phyloP scores from a whole-genome alignment of 2,329 filamentous ascomycete genomes.

The Colletotrichum endophyticum region DNA sequence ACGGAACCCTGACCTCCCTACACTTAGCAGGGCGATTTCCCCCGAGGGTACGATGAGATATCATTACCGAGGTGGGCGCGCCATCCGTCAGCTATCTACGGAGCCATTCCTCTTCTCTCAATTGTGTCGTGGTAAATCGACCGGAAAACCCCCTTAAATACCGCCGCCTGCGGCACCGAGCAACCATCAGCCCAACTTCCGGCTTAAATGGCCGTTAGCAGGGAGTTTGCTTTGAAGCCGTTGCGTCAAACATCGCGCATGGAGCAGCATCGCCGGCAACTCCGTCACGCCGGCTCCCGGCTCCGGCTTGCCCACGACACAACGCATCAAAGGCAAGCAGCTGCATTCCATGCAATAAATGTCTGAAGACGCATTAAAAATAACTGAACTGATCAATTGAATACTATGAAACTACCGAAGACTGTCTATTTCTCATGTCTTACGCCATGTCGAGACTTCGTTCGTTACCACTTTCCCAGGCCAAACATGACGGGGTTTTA shows the following conservation, averaged over 20 bases:
- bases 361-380: rapidly evolving
- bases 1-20: neutral
- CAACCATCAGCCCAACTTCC: neutral
- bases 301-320: neutral
- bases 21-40: neutral
- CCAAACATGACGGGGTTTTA: neutral
- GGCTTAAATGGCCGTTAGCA: neutral
- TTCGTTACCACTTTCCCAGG: neutral
- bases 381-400: neutral
- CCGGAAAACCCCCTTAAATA: neutral
- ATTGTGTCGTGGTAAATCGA: neutral
- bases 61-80: neutral
- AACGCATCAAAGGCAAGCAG: neutral
- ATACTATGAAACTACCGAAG: neutral
- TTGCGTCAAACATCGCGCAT: neutral
- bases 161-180: neutral
- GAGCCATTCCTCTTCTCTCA: neutral
- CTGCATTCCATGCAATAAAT: rapidly evolving
- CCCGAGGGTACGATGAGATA: neutral
- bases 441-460: neutral
- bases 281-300: rapidly evolving
- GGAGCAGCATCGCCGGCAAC: neutral
- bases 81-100: neutral
- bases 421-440: neutral
- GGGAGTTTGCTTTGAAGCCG: neutral